Evolutionary conservation across 192 early-diverging fungal species (phyloP).

Genomic region (Diversispora epigaea): DNA sequence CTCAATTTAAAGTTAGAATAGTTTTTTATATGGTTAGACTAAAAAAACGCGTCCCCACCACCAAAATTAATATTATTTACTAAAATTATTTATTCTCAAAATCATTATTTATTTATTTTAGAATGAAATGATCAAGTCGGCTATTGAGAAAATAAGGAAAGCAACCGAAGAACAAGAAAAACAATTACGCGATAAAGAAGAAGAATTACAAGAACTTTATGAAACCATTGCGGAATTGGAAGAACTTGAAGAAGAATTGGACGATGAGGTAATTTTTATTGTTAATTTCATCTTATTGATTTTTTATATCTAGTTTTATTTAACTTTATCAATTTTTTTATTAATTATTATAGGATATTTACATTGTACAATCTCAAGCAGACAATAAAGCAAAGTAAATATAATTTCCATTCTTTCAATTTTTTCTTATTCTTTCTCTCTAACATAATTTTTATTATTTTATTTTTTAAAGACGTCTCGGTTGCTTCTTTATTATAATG

Average conservation of each 20-base stretch:
- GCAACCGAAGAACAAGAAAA: slow-evolving; percentile 21
- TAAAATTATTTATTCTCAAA: too few relatives aligned
- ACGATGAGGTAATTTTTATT: background rate
- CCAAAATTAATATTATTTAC: background rate
- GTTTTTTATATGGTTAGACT: too few relatives aligned
- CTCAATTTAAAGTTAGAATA: too few relatives aligned
- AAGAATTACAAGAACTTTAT: slow-evolving; percentile 22
- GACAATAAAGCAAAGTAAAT: too few relatives aligned
- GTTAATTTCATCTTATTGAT: background rate
- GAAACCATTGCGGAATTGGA: slow-evolving; percentile 22
- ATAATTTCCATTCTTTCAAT: too few relatives aligned
- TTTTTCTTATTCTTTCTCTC: too few relatives aligned
- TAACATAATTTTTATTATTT: background rate
- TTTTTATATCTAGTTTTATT: background rate
- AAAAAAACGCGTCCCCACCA: background rate
- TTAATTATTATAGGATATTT: background rate
- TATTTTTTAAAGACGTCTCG: background rate
- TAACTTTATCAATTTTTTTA: background rate
- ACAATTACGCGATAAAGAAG: slow-evolving; percentile 6
- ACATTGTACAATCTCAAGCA: too few relatives aligned
- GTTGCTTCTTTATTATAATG: slow-evolving; percentile 11
- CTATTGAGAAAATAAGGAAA: slow-evolving; percentile 15
- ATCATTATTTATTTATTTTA: background rate
- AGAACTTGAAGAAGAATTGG: slow-evolving; percentile 1
- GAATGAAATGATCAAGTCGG: slow-evolving; percentile 6